A percentile compares a stretch with the other conserved stretches of the same genome.
These are phyloP conservation scores for Suillus subluteus DNA, from an alignment of 768 basidiomycete genomes.

Conservation along the genomic window DNA sequence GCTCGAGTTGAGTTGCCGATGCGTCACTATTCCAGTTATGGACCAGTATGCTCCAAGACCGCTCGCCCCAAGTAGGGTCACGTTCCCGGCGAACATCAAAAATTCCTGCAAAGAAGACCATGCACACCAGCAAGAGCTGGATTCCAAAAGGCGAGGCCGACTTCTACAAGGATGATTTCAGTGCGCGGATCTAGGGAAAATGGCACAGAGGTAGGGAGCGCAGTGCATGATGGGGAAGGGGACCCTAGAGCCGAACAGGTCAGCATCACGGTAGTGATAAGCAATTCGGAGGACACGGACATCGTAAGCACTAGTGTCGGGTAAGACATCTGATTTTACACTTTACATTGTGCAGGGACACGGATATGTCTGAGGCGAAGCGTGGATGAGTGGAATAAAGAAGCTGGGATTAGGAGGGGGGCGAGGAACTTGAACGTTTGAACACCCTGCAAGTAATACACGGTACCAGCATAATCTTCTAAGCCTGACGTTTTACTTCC, in stretches of 20 bases:
- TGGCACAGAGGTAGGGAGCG: constrained; percentile 55
- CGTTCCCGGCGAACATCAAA: constrained; percentile 75
- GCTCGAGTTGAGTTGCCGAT: neutral
- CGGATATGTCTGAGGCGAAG: too few species aligned
- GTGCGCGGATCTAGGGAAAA: neutral
- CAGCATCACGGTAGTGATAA: constrained; percentile 72
- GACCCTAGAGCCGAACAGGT: constrained; percentile 70
- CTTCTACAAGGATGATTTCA: constrained; percentile 18
- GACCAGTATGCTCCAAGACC: constrained; percentile 19
- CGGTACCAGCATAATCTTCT: neutral
- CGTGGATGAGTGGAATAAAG: too few species aligned
- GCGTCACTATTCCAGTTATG: neutral
- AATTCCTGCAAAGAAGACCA: constrained; percentile 59
- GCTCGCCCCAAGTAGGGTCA: constrained; percentile 21
- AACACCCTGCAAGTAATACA: too few species aligned
- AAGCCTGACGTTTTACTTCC: too few species aligned
- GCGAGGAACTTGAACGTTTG: too few species aligned
- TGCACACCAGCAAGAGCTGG: constrained; percentile 56
- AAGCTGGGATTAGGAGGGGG: too few species aligned
- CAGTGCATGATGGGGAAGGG: constrained; percentile 84
- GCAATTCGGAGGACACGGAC: constrained; percentile 58
- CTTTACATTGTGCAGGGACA: constrained; percentile 83
- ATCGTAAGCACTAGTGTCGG: constrained; percentile 53
- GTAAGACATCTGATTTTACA: constrained; percentile 77
- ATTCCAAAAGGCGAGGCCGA: constrained; percentile 70